These are phyloP conservation scores for Thozetella sp. DNA, from an alignment of 495 filamentous ascomycete genomes.

Conservation along the genomic window DNA sequence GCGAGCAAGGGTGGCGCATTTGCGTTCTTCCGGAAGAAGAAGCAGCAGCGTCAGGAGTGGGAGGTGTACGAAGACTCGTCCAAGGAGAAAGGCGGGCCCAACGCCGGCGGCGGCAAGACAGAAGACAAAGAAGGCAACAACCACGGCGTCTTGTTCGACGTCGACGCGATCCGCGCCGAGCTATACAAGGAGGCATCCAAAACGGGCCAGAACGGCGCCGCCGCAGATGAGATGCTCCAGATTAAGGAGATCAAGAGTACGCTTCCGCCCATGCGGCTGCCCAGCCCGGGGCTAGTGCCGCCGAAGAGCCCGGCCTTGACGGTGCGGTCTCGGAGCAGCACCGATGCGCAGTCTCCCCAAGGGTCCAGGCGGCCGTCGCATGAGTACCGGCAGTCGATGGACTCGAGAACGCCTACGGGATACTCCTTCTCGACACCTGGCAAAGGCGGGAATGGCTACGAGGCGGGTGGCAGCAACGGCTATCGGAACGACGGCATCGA, in stretches of 20 bases:
- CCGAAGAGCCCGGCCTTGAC: slow-evolving; percentile 31
- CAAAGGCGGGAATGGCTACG: slow-evolving; percentile 6
- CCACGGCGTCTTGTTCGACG: slow-evolving; percentile 81
- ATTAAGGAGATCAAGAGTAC: slow-evolving; percentile 86
- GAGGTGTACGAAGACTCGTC: slow-evolving; percentile 79
- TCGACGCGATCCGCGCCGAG: slow-evolving; percentile 90
- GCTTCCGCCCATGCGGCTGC: slow-evolving; percentile 82
- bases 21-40: slow-evolving; percentile 79
- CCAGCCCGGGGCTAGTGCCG: slow-evolving; percentile 22
- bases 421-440: slow-evolving; percentile 16
- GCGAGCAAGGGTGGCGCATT: slow-evolving; percentile 51
- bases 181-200: slow-evolving; percentile 66
- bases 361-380: slow-evolving; percentile 15
- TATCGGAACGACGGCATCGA: slow-evolving; percentile 9
- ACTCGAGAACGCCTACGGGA: slow-evolving; percentile 18
- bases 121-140: slow-evolving; percentile 48
- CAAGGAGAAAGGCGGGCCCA: slow-evolving; percentile 25
- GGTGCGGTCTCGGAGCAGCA: slow-evolving; percentile 53
- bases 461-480: slow-evolving; percentile 1
- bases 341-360: slow-evolving; percentile 28
- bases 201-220: slow-evolving; percentile 10
- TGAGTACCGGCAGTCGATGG: slow-evolving; percentile 31
- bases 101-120: slow-evolving; percentile 25
- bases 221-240: slow-evolving; percentile 53
- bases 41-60: slow-evolving; percentile 84